These are phyloP conservation scores for Penicillium thymicola DNA, from an alignment of 2,329 filamentous ascomycete species.

Conservation along the genomic window DNA sequence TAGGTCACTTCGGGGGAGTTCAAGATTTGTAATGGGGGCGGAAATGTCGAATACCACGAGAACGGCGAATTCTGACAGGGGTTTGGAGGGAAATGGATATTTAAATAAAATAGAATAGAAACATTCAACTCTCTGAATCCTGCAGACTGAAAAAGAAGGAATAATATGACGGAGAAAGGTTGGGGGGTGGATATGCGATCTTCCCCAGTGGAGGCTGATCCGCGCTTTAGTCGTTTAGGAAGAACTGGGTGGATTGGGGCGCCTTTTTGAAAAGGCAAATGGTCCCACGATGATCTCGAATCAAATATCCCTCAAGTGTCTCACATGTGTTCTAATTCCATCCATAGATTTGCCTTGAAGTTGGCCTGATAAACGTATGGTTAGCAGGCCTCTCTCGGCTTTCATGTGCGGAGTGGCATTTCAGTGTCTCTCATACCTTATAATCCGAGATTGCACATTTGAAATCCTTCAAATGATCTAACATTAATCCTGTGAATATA, in stretches of 20 bases:
- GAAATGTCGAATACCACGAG: not conserved
- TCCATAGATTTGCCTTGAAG: not conserved
- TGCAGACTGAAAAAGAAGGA: conserved; percentile 1
- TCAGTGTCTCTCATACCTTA: not conserved
- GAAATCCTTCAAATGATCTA: not conserved
- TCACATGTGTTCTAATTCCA: not conserved
- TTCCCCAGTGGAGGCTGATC: conserved; percentile 24
- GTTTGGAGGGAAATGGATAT: not conserved
- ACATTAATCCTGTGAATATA: too few species aligned
- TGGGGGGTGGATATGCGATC: conserved; percentile 17
- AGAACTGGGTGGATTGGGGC: conserved; percentile 4
- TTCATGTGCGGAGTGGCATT: not conserved
- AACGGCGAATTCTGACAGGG: not conserved
- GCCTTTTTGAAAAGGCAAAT: conserved; percentile 1
- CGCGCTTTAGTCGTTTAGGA: conserved; percentile 13
- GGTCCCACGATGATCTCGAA: conserved; percentile 4
- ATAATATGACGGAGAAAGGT: conserved; percentile 4
- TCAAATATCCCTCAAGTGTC: not conserved
- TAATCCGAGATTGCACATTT: not conserved
- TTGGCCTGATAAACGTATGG: too few species aligned
- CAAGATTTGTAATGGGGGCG: not conserved
- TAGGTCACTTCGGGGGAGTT: not conserved
- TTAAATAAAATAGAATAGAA: not conserved
- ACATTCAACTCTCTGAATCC: not conserved
- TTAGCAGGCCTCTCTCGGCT: not conserved